phyloP scores from a whole-genome alignment of 371 early-diverging fungal genomes.

The Coemansia sp. region DNA sequence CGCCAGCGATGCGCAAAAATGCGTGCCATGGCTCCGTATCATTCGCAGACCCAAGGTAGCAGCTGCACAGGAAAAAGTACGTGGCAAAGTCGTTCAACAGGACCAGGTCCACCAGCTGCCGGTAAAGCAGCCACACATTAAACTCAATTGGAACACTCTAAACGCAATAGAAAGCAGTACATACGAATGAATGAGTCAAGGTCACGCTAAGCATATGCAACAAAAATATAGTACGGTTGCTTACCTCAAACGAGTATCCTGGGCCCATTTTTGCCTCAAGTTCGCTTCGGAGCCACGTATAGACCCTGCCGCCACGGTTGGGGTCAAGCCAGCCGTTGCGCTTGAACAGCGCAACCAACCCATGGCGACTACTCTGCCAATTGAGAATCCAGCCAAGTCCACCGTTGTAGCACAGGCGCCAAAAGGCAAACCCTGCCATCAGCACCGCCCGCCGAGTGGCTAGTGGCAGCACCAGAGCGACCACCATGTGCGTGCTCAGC shows the following conservation, averaged over 20 bases:
- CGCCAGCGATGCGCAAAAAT: slow-evolving; percentile 71
- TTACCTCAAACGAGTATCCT: slow-evolving; percentile 60
- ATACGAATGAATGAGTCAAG: background rate
- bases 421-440: slow-evolving; percentile 72
- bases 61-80: slow-evolving; percentile 81
- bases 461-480: slow-evolving; percentile 64
- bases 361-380: slow-evolving; percentile 73
- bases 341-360: slow-evolving; percentile 61
- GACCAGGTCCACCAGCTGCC: slow-evolving; percentile 90
- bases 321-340: slow-evolving; percentile 53
- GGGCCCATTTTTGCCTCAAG: slow-evolving; percentile 81
- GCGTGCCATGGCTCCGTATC: slow-evolving; percentile 58
- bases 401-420: slow-evolving; percentile 84
- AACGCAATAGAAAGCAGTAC: background rate
- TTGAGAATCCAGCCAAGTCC: slow-evolving; percentile 82
- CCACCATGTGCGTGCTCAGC: slow-evolving; percentile 62
- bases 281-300: slow-evolving; percentile 66
- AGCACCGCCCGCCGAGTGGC: slow-evolving; percentile 59
- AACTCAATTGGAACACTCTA: slow-evolving; percentile 82
- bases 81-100: slow-evolving; percentile 87
- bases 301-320: slow-evolving; percentile 55
- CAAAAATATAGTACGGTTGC: background rate
- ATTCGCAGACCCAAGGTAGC: slow-evolving; percentile 52
- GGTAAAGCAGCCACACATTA: slow-evolving; percentile 93
- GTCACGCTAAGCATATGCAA: background rate